phyloP scores from a whole-genome alignment of 2,329 filamentous ascomycete genomes.

The Taxawa tesnikishii region DNA sequence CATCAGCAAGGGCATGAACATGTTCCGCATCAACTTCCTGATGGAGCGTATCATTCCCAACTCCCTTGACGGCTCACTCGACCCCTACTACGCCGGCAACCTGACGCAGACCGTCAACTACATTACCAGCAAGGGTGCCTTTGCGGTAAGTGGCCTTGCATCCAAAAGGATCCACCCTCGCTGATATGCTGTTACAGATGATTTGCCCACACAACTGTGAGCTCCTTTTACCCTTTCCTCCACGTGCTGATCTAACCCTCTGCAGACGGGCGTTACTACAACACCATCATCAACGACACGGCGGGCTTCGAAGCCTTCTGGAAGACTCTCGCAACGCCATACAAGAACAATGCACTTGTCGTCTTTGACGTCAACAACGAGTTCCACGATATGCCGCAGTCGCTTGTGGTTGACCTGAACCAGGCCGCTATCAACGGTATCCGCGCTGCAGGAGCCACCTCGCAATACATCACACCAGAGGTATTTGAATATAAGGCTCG shows the following conservation, averaged over 20 bases:
- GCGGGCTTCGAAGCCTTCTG: conserved; percentile 31
- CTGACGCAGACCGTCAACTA: conserved; percentile 30
- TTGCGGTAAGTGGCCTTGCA: no score
- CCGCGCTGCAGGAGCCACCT: conserved; percentile 28
- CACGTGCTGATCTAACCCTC: no score
- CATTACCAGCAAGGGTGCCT: conserved; percentile 34
- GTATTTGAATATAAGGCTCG: no score
- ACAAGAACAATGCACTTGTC: conserved; percentile 28
- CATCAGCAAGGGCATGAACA: conserved; percentile 42
- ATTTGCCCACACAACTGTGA: conserved; percentile 40
- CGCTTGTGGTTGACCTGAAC: conserved; percentile 32
- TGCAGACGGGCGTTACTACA: conserved; percentile 37
- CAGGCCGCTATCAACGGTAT: conserved; percentile 35
- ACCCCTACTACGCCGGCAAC: conserved; percentile 31
- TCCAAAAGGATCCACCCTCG: no score
- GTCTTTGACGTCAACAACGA: conserved; percentile 38
- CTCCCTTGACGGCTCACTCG: conserved; percentile 32
- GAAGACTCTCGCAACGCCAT: conserved; percentile 26
- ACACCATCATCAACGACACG: conserved; percentile 30
- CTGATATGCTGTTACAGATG: no score
- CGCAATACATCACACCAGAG: conserved; percentile 48
- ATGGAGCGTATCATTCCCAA: conserved; percentile 47
- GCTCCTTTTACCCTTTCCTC: no score
- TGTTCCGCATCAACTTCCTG: conserved; percentile 43
- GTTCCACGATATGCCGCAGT: conserved; percentile 30